Evolutionary conservation across 2,329 filamentous ascomycete species (phyloP), one percentile per base, ranked within the genome.

Genomic region (Cladophialophora psammophila): DNA sequence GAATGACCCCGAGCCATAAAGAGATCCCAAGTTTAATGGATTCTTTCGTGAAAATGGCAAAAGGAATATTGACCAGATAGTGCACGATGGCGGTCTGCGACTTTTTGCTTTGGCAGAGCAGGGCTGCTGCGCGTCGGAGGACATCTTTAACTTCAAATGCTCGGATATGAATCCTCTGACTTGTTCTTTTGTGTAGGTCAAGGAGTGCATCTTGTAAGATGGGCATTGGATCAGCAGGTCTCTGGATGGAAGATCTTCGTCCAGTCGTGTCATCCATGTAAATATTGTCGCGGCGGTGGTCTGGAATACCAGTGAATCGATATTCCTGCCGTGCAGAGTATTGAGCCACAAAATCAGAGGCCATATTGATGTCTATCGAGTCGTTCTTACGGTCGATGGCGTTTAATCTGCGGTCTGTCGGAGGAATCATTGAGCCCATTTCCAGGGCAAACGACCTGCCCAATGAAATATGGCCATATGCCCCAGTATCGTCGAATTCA

Each of bases 281-380:
- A 26, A 64, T 15, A 18, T 50, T 60, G 5, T 63, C 69, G 32
- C 60, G 56, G 35, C 69, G 88, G 68, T 89, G 87, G 66, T 91
- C 89, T 1, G 90, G 88, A 2, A 88, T 86, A 76, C 97, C 93
- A 10, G 93, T 88, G 75, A 94, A 94, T 64, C 94, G 89, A 78
- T 99, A 99, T 75, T 97, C 94, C 77, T 99, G 96, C 42, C 95
- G 91, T 32, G 93, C 96, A 3, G 94, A 98, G 77, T 99, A 99
- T 76, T 99, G 94, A 1, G 95, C 93, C 75, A 99, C 88, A 74
- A 99, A 97, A 76, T 98, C 94, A 2, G 95, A 98, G 0, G 92
- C 93, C 10, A 94, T 93, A 76, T 98, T 97, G 77, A 97, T 90
- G 69, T 88, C 88, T 62, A 88, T 87, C 56, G 64, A 60, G 20